Base-by-base conservation (phyloP, 805 yeast genomes). In the Myxozyma kluyveri region DNA sequence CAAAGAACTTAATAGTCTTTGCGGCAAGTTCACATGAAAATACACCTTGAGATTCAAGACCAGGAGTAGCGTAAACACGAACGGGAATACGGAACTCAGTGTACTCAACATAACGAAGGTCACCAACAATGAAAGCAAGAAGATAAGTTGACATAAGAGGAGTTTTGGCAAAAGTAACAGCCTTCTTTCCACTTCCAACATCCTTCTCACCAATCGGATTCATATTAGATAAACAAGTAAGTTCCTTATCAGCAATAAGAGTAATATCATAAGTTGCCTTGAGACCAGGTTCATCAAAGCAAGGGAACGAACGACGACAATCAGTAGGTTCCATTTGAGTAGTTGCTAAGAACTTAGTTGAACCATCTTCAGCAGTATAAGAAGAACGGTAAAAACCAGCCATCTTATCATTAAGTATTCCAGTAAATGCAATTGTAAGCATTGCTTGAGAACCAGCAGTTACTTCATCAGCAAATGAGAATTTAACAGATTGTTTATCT, bases 241-340 rank as follows among this genome's bases (percentile, higher is more conserved):
- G 70, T 41, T 73, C 63, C 56, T 67, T 64, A 56, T 77, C 77
- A 35, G 85, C 78, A 45, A 80, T 71, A 54, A 84, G 73, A 24
- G 79, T 68, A 49, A 84, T 75, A 54, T 77, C 79, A 60, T 81
- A 84, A 47, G 79, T 76, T 42, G 88, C 86, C 69, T 84, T 84
- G 49, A 80, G 73, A 42, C 80, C 75, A 6, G 89, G 88, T 68
- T 84, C 87, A 67, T 84, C 89, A 60, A 81, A 81, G 63, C 82
- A 82, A 18, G 89, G 89, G 76, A 84, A 84, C 4, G 89, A 88
- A 52, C 84, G 75, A 61, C 89, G 80, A 64, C 87, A 83, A 69
- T 83, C 89, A 31, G 88, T 82, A 32, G 89, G 82, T 70, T 84
- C 88, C 80, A 84, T 80, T 69, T 81, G 86, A 39, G 86, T 79